Conservation (phyloP, 2,329 filamentous ascomycete genomes). For the Colletotrichum camelliae region DNA sequence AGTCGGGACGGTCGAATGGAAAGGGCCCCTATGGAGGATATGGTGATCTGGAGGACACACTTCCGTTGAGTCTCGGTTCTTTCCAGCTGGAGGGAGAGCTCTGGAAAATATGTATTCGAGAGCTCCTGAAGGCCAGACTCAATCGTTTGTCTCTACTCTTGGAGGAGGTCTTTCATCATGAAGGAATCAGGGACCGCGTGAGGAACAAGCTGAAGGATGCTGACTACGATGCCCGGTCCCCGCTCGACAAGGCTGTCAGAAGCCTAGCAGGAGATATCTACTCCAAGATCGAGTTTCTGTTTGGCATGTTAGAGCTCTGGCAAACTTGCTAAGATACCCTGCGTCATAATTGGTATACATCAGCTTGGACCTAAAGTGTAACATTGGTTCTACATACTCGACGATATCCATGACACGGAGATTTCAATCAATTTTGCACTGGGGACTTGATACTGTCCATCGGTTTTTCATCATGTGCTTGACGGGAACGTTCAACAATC, state of each 20-base stretch:
- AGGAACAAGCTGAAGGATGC: not conserved
- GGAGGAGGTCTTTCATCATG: not conserved
- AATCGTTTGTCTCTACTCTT: not conserved
- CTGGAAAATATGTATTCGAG: not conserved
- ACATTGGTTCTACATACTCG: not conserved
- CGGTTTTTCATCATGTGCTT: not conserved
- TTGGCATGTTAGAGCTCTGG: not conserved
- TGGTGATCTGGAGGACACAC: not conserved
- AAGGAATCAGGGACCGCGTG: not conserved
- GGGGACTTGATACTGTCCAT: not conserved
- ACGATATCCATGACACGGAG: not conserved
- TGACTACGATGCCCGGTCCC: not conserved
- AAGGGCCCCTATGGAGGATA: not conserved
- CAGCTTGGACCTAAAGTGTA: not conserved
- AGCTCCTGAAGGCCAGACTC: not conserved
- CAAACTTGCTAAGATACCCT: not conserved
- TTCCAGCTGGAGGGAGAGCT: not conserved
- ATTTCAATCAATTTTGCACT: not conserved
- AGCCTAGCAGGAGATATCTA: not conserved
- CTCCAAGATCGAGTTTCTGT: not conserved
- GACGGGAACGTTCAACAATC: not conserved
- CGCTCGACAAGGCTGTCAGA: not conserved
- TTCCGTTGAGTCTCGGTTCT: not conserved
- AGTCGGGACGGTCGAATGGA: not conserved
- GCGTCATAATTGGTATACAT: not conserved